These are phyloP conservation scores for Tricholoma sp. DNA, from an alignment of 768 basidiomycete genomes.

Conservation along the genomic window DNA sequence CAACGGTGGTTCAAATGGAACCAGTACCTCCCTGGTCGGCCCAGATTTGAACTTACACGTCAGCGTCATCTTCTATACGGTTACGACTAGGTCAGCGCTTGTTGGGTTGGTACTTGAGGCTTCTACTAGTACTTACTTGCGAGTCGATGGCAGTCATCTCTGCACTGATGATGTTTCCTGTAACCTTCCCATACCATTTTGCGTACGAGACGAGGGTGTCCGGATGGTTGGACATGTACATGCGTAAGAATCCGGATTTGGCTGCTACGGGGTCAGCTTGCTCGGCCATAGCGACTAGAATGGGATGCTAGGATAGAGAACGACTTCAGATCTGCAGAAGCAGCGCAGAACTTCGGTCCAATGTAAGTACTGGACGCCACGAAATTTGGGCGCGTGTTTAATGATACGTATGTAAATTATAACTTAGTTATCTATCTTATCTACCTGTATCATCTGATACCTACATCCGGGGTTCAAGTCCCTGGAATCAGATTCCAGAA, in stretches of 20 bases:
- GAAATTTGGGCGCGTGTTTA: too few species aligned
- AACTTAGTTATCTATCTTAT: too few species aligned
- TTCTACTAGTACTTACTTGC: conserved; percentile 46
- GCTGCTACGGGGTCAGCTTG: conserved; percentile 60
- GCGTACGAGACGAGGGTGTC: conserved; percentile 84
- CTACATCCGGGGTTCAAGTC: too few species aligned
- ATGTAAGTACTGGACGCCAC: too few species aligned
- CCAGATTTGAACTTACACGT: conserved; percentile 52
- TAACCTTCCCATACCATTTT: conserved; percentile 66
- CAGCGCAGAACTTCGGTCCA: too few species aligned
- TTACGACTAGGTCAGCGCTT: not conserved
- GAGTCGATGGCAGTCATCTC: conserved; percentile 67
- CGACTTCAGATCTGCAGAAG: too few species aligned
- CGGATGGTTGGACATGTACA: conserved; percentile 83
- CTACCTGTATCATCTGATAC: too few species aligned
- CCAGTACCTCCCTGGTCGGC: conserved; percentile 40
- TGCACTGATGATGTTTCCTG: conserved; percentile 51
- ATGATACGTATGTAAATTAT: too few species aligned
- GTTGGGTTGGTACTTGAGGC: not conserved
- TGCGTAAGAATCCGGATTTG: conserved; percentile 69
- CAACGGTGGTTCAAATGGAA: conserved; percentile 69
- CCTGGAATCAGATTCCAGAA: too few species aligned
- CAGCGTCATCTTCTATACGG: conserved; percentile 62
- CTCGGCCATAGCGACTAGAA: not conserved
- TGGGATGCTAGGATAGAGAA: not conserved